phyloP scores from a whole-genome alignment of 306 rosid species.

The Canavalia gladiata region DNA sequence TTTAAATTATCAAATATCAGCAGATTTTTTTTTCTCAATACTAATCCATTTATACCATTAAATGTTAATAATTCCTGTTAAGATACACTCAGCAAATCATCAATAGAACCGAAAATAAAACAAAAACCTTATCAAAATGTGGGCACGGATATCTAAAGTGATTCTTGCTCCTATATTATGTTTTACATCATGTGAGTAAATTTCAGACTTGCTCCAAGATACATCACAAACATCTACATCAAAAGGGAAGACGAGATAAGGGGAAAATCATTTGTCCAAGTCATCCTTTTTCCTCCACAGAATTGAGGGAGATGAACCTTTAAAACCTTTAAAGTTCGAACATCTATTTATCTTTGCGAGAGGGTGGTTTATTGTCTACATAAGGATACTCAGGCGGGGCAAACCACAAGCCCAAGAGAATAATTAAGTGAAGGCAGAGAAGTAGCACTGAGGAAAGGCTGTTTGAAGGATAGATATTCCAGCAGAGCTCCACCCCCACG shows the following conservation, averaged over 20 bases:
- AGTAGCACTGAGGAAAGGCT: constrained; percentile 69
- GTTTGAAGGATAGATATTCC: constrained; percentile 91
- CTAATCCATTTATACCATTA: not conserved
- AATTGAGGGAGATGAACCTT: constrained; percentile 28
- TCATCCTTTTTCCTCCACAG: constrained; percentile 27
- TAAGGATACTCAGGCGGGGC: constrained; percentile 79
- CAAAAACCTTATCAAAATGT: not conserved
- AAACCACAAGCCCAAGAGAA: constrained; percentile 85
- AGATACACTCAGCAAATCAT: constrained; percentile 5
- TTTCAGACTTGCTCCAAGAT: constrained; percentile 24
- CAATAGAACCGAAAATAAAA: constrained; percentile 15
- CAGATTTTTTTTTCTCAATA: not conserved
- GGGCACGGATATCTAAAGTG: not conserved
- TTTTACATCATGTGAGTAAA: constrained; percentile 37
- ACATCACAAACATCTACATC: constrained; percentile 46
- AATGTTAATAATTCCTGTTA: constrained; percentile 18
- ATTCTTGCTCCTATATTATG: constrained; percentile 28
- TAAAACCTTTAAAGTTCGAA: not conserved
- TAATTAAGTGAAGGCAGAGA: constrained; percentile 70
- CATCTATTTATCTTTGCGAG: constrained; percentile 58
- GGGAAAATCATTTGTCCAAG: constrained; percentile 11
- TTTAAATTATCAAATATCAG: not conserved
- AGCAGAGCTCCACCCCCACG: constrained; percentile 85
- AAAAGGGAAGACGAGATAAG: constrained; percentile 12
- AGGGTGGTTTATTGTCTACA: constrained; percentile 48